Base-by-base conservation (phyloP, 805 yeast genomes). In the Wickerhamomyces subpelliculosus region DNA sequence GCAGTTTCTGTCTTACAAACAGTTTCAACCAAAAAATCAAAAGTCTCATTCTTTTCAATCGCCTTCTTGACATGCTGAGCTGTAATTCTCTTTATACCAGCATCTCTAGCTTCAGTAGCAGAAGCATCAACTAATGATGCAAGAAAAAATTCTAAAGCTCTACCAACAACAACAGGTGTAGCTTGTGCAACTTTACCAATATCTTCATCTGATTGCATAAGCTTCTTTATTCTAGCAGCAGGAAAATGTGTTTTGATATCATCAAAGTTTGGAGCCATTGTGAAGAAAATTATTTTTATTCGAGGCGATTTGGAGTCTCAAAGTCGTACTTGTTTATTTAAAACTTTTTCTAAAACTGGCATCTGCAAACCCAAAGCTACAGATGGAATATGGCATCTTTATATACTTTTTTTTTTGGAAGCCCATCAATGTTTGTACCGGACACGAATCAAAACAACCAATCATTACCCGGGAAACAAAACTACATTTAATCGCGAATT, bases 171-270 rank as follows among this genome's bases (percentile, higher is more conserved):
- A n/a, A 90, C 84, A 0, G 99, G 99, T 3, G 99, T 94, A 2
- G 96, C 97, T 56, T 89, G 97, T 4, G 98, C 96, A 5, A 93
- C 97, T 57, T 93, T 93, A 3, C 99, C 99, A 32, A 93, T 89
- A 46, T 93, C 99, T 46, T 93, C 98, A 61, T 93, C 99, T 22
- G 94, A 80, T 57, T 93, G 98, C 96, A 93, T 90, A 42, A 93
- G 77, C 52, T 93, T 86, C 67, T 93, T 93, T 52, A 93, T 88
- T 45, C 97, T 76, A 3, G 97, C 97, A 5, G 88, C 84, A 5
- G 95, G 95, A 60, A 84, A 84, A 55, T 84, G 94, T 26, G 93
- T 84, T 58, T 82, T 83, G 46, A 84, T 79, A 34, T 57, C 52
- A 12, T 61, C 65, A 41, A 58, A 61, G 3, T 36, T 33, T n/a